phyloP scores from a whole-genome alignment of 495 filamentous ascomycete species.

The Neurospora tetraspora region DNA sequence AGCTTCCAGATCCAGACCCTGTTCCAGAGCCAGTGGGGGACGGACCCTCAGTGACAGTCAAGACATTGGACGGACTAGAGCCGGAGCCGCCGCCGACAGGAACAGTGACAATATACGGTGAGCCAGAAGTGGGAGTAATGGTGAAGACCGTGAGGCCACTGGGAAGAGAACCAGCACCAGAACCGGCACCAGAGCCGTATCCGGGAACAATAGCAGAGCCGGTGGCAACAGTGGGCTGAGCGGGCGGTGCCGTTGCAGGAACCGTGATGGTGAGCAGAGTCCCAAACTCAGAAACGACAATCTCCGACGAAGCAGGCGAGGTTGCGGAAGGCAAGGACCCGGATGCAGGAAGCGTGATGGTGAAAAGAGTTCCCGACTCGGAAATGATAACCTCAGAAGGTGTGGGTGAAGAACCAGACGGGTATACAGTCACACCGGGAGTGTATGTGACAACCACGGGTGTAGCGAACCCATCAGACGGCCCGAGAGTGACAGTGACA shows the following conservation, averaged over 20 bases:
- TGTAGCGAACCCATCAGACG: slow-evolving; percentile 1
- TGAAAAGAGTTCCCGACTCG: not conserved
- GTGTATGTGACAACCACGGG: slow-evolving; percentile 11
- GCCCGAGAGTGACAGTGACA: slow-evolving; percentile 3
- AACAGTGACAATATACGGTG: slow-evolving; percentile 7
- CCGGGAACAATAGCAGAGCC: not conserved
- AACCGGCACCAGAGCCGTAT: not conserved
- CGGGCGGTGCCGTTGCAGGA: not conserved
- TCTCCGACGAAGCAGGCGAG: not conserved
- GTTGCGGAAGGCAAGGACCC: not conserved
- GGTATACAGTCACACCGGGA: not conserved
- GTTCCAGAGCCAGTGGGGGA: not conserved
- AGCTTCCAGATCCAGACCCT: not conserved
- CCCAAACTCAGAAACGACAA: not conserved
- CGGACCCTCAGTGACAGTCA: not conserved
- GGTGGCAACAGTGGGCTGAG: not conserved
- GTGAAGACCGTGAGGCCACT: slow-evolving; percentile 2
- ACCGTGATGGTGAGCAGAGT: not conserved
- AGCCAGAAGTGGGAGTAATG: slow-evolving; percentile 7
- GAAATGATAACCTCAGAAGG: not conserved
- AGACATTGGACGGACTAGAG: not conserved
- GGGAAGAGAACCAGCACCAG: not conserved
- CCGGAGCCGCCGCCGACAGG: not conserved
- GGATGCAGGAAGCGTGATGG: not conserved
- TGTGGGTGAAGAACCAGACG: not conserved